These are phyloP conservation scores for Alisma plantagoaquatica DNA, from an alignment of 106 monocot species.

Conservation along the genomic window DNA sequence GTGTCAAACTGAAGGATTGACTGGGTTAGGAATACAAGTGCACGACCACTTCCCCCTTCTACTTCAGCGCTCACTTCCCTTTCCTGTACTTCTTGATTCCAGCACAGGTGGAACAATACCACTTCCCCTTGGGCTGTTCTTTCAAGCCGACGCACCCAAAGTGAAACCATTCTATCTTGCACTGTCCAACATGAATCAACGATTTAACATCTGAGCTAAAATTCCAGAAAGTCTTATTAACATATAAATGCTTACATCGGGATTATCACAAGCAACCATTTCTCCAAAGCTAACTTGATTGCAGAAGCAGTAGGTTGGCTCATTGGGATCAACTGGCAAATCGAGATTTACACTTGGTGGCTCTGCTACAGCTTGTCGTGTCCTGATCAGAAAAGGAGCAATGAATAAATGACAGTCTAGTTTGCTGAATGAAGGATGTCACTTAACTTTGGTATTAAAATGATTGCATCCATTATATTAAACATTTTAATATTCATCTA, in stretches of 20 bases:
- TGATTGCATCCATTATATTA: not conserved
- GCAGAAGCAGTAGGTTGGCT: constrained; percentile 96
- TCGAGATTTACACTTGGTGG: constrained; percentile 56
- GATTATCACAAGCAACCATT: constrained; percentile 97
- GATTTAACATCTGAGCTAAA: not conserved
- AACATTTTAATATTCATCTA: not conserved
- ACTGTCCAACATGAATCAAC: constrained; percentile 28
- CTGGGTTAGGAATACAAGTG: too few species aligned
- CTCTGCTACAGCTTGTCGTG: constrained; percentile 22
- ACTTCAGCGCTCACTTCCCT: constrained; percentile 39
- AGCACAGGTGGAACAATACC: constrained; percentile 75
- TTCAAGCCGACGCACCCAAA: constrained; percentile 85
- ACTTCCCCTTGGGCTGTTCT: constrained; percentile 95
- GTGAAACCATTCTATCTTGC: constrained; percentile 99
- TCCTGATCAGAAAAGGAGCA: constrained; percentile 21
- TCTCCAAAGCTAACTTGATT: constrained; percentile 97
- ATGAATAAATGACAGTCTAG: too few species aligned
- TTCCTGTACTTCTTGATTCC: constrained; percentile 49
- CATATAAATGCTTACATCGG: constrained; percentile 40
- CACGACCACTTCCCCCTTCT: too few species aligned
- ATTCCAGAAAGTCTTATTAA: constrained; percentile 1
- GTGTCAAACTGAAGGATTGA: too few species aligned
- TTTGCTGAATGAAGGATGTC: not conserved
- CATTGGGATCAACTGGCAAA: constrained; percentile 93
- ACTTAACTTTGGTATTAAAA: too few species aligned